These are phyloP conservation scores for Mortierella sp. DNA, from an alignment of 371 early-diverging fungal genomes.

Conservation along the genomic window DNA sequence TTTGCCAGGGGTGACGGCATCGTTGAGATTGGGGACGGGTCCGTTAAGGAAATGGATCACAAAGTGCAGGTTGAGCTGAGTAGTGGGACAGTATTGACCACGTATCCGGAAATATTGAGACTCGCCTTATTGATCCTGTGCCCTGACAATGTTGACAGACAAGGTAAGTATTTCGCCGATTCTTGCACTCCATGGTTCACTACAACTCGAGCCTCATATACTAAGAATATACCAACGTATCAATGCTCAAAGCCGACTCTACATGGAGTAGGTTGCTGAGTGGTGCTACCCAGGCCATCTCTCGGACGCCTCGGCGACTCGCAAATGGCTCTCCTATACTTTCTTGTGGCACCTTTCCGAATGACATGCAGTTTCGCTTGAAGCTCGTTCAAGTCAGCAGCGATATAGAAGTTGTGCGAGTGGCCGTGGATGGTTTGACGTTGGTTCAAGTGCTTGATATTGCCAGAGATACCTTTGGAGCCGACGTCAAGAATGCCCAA, in stretches of 20 bases:
- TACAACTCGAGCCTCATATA: too few species aligned
- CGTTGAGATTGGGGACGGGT: conserved; percentile 22
- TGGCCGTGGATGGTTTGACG: conserved; percentile 31
- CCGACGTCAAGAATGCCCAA: conserved; percentile 23
- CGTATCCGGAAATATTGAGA: conserved; percentile 33
- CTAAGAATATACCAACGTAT: background rate
- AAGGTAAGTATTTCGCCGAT: conserved; percentile 28
- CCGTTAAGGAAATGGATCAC: conserved; percentile 6
- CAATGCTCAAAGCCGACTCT: conserved; percentile 29
- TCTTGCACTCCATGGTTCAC: too few species aligned
- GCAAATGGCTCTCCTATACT: conserved; percentile 18
- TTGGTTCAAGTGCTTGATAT: conserved; percentile 32
- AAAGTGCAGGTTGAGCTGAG: conserved; percentile 29
- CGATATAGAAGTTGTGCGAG: conserved; percentile 20
- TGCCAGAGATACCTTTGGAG: conserved; percentile 27
- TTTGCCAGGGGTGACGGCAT: conserved; percentile 24
- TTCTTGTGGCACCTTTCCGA: conserved; percentile 6
- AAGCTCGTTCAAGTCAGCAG: conserved; percentile 12
- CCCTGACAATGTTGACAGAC: conserved; percentile 19
- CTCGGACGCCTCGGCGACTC: conserved; percentile 20
- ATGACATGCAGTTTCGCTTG: conserved; percentile 21
- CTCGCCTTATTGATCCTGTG: conserved; percentile 27
- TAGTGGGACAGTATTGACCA: conserved; percentile 20
- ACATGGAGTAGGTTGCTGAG: conserved; percentile 31
- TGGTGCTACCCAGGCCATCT: background rate